A percentile compares a stretch with the other conserved stretches of the same genome.
These are phyloP conservation scores for Wallacemonas sp. DNA, from an alignment of 208 protist species.

Conservation along the genomic window DNA sequence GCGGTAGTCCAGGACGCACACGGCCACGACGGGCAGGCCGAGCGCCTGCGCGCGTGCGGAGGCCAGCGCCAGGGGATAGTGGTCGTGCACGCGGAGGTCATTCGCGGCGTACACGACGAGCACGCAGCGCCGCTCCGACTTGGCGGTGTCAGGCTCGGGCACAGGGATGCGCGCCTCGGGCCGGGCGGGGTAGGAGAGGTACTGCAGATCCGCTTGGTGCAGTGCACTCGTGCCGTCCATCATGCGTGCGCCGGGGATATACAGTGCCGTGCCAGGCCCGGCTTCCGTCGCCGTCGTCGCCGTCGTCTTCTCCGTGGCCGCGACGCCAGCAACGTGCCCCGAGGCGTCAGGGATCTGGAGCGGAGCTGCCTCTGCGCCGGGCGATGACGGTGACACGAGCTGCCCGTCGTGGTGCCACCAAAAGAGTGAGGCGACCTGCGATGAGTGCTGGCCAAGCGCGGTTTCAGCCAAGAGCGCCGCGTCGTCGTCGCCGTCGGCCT, in stretches of 20 bases:
- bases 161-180: slow-evolving; percentile 34
- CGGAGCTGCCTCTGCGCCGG: not conserved
- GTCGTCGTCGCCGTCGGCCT: slow-evolving; percentile 18
- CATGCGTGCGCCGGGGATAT: slow-evolving; percentile 12
- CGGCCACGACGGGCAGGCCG: slow-evolving; percentile 60
- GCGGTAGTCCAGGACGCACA: slow-evolving; percentile 82
- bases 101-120: slow-evolving; percentile 80
- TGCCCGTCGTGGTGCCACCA: slow-evolving; percentile 2
- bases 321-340: slow-evolving; percentile 15
- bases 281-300: too few species aligned
- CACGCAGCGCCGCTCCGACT: slow-evolving; percentile 31
- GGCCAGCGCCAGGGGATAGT: slow-evolving; percentile 82
- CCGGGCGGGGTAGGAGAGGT: slow-evolving; percentile 49
- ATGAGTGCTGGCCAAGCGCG: too few species aligned
- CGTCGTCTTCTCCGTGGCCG: too few species aligned
- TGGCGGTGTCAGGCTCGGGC: not conserved
- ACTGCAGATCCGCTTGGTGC: slow-evolving; percentile 54
- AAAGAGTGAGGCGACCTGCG: slow-evolving; percentile 8
- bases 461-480: too few species aligned
- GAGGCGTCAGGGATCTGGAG: slow-evolving; percentile 27
- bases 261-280: too few species aligned
- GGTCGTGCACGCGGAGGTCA: slow-evolving; percentile 87
- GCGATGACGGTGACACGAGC: too few species aligned
- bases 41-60: slow-evolving; percentile 44
- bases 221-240: slow-evolving; percentile 33